Conservation (phyloP, 1,139 yeast genomes). For the Scheffersomyces stambukii region DNA sequence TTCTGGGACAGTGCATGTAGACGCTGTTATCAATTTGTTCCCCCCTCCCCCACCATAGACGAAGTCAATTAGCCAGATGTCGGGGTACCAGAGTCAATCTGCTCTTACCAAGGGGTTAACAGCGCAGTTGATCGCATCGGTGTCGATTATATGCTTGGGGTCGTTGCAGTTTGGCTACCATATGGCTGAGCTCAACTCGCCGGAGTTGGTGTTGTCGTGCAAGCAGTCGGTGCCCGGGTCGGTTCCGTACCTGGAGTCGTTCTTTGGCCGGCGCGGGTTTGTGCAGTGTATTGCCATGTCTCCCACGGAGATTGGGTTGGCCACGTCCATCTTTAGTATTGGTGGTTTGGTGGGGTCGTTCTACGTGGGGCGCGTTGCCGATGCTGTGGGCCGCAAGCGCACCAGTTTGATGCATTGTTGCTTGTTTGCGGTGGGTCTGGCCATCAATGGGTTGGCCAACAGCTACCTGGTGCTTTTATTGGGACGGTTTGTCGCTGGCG, state of each 20-base stretch:
- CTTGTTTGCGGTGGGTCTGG: constrained; percentile 64
- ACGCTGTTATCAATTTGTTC: too few species aligned
- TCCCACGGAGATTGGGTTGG: constrained; percentile 66
- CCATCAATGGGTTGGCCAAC: constrained; percentile 52
- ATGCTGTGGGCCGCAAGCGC: constrained; percentile 58
- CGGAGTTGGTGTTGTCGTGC: constrained; percentile 40
- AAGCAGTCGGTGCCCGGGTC: constrained; percentile 26
- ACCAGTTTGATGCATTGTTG: constrained; percentile 54
- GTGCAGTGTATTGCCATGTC: constrained; percentile 54
- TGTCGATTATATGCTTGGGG: constrained; percentile 38
- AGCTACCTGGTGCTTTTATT: constrained; percentile 41
- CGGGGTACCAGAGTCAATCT: too few species aligned
- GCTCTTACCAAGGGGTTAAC: constrained; percentile 21
- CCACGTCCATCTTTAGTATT: constrained; percentile 78
- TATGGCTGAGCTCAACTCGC: constrained; percentile 48
- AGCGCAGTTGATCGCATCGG: constrained; percentile 23
- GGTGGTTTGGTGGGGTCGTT: constrained; percentile 85
- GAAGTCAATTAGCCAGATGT: too few species aligned
- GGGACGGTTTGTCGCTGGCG: constrained; percentile 76
- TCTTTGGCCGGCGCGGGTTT: constrained; percentile 37
- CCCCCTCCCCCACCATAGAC: too few species aligned
- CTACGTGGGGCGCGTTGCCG: constrained; percentile 68
- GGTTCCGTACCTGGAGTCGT: constrained; percentile 28
- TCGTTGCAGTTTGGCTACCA: constrained; percentile 48
- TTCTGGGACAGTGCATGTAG: too few species aligned